phyloP scores from a whole-genome alignment of 495 filamentous ascomycete species.

The Thermothielavioides terrestris region DNA sequence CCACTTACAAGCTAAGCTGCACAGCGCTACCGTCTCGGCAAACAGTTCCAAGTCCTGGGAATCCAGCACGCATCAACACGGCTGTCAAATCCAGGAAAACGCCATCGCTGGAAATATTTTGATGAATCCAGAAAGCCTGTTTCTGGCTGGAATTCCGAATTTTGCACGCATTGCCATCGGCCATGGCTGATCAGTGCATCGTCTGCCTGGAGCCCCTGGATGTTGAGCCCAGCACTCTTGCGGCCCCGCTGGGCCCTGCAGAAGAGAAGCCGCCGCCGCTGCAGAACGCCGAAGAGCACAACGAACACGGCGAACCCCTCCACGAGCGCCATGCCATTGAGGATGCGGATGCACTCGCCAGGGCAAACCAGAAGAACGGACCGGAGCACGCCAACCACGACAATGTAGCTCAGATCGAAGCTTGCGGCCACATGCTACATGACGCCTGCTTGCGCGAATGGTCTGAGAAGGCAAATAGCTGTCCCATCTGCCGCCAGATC shows the following conservation, averaged over 20 bases:
- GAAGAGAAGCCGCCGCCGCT: constrained; percentile 8
- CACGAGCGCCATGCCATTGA: constrained; percentile 17
- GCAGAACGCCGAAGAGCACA: no score
- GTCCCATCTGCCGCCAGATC: constrained; percentile 85
- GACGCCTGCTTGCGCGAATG: constrained; percentile 86
- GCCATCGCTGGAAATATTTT: constrained; percentile 15
- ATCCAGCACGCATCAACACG: constrained; percentile 1
- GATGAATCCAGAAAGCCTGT: constrained; percentile 28
- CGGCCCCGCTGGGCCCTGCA: constrained; percentile 9
- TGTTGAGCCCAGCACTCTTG: constrained; percentile 23
- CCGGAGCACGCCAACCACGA: constrained; percentile 17
- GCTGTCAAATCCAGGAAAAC: neutral
- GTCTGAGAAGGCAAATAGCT: constrained; percentile 94
- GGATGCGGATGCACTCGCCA: constrained; percentile 44
- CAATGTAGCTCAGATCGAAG: constrained; percentile 42
- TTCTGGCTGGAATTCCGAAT: neutral
- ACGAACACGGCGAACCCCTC: constrained; percentile 8
- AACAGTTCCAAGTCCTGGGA: no score
- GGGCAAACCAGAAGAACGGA: constrained; percentile 25
- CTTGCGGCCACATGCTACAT: constrained; percentile 85
- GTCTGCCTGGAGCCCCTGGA: constrained; percentile 90
- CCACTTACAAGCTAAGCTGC: no score
- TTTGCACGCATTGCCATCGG: constrained; percentile 7
- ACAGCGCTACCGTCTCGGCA: neutral
- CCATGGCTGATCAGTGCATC: constrained; percentile 90